These are phyloP conservation scores for Cornus florida DNA, from an alignment of 148 eudicot species.

Conservation along the genomic window DNA sequence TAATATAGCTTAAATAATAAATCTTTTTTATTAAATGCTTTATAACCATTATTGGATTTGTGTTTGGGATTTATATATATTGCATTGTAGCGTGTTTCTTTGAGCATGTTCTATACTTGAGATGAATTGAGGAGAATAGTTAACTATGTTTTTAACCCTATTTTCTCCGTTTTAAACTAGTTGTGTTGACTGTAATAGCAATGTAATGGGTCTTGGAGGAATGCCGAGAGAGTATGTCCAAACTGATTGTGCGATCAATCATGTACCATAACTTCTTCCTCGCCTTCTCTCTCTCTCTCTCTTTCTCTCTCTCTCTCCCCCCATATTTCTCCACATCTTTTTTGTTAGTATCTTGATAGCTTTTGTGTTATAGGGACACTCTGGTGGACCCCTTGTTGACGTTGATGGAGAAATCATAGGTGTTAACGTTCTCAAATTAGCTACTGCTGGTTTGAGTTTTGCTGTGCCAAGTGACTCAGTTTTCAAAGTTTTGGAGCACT, in stretches of 20 bases:
- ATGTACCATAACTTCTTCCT: slow-evolving; percentile 30
- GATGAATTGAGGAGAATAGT: not conserved
- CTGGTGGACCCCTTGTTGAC: slow-evolving; percentile 86
- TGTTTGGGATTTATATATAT: not conserved
- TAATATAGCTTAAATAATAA: too few relatives aligned
- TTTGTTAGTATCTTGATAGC: not conserved
- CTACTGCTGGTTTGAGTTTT: too few relatives aligned
- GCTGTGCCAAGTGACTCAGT: too few relatives aligned
- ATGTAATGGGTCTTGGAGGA: slow-evolving; percentile 87
- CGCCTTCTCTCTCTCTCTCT: not conserved
- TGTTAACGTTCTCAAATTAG: too few relatives aligned
- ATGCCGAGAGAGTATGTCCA: slow-evolving; percentile 75
- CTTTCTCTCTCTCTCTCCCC: too few relatives aligned
- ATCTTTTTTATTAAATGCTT: too few relatives aligned
- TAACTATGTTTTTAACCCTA: not conserved
- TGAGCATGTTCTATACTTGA: not conserved
- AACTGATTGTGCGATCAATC: slow-evolving; percentile 75
- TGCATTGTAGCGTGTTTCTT: not conserved
- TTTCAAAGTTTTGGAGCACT: too few relatives aligned
- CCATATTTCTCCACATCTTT: too few relatives aligned
- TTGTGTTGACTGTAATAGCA: slow-evolving; percentile 81
- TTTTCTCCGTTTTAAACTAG: slow-evolving; percentile 18
- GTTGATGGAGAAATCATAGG: not conserved
- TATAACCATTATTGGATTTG: not conserved
- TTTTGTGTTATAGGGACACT: slow-evolving; percentile 56